Evolutionary conservation across 2,329 filamentous ascomycete species (phyloP).

Genomic region (Fonsecaea multimorphosa): DNA sequence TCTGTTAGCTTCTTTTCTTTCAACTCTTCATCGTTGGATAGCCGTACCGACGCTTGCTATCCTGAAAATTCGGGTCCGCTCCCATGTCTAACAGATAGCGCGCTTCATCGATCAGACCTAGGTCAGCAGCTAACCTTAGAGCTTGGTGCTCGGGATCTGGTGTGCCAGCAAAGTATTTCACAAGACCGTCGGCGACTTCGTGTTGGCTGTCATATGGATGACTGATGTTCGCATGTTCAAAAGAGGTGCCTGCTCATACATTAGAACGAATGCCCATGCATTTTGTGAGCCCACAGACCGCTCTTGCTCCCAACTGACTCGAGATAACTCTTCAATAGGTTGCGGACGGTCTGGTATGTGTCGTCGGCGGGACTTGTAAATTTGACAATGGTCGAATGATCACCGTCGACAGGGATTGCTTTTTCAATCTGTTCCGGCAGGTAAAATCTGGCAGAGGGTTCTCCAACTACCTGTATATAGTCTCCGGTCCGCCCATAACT

Average conservation of each 20-base stretch:
- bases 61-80: not conserved
- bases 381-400: conserved; percentile 5
- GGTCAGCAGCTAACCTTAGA: not conserved
- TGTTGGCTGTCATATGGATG: not conserved
- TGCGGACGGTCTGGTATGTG: not conserved
- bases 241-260: not conserved
- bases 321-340: not conserved
- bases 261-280: not conserved
- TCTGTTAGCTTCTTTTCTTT: not conserved
- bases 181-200: not conserved
- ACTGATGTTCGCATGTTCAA: not conserved
- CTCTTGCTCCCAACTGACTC: not conserved
- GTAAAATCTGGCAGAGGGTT: conserved; percentile 1
- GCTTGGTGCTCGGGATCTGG: not conserved
- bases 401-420: not conserved
- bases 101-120: not conserved
- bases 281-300: not conserved
- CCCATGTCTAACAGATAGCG: not conserved
- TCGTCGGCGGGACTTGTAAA: not conserved
- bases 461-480: not conserved
- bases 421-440: conserved; percentile 1
- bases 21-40: not conserved
- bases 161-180: not conserved
- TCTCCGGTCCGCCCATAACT: not conserved
- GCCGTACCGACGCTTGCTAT: not conserved